A percentile compares a stretch with the other conserved stretches of the same genome.
phyloP scores from a whole-genome alignment of 192 early-diverging fungal species.

The Lunasporangiospora selenospora region DNA sequence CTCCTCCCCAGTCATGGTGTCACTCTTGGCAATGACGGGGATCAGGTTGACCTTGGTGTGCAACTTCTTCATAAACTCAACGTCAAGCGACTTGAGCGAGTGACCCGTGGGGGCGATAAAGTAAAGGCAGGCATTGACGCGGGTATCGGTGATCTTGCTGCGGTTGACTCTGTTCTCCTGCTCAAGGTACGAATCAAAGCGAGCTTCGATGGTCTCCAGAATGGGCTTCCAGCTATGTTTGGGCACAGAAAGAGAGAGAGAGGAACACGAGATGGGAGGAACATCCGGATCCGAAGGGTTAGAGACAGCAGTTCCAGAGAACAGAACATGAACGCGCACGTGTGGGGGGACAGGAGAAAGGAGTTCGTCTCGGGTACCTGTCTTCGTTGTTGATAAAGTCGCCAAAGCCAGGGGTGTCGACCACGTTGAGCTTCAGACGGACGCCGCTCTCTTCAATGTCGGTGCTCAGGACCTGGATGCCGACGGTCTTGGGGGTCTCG shows the following conservation, averaged over 20 bases:
- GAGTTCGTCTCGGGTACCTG: conserved; percentile 62
- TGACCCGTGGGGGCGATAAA: conserved; percentile 99
- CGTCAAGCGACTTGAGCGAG: conserved; percentile 88
- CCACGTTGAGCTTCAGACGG: conserved; percentile 90
- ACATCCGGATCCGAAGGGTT: too few relatives aligned
- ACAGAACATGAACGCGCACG: neutral
- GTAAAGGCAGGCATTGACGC: conserved; percentile 95
- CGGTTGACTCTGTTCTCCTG: conserved; percentile 93
- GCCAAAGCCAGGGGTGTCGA: conserved; percentile 98
- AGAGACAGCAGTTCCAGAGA: too few relatives aligned
- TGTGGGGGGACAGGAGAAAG: too few relatives aligned
- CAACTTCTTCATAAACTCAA: conserved; percentile 94
- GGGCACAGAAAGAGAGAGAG: conserved; percentile 3
- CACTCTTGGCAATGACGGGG: conserved; percentile 90
- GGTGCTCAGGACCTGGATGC: conserved; percentile 76
- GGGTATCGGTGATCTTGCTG: conserved; percentile 89
- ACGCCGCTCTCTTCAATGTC: conserved; percentile 98
- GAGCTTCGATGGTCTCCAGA: conserved; percentile 94
- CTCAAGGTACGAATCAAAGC: conserved; percentile 93
- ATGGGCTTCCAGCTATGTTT: conserved; percentile 95
- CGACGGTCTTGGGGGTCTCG: conserved; percentile 74
- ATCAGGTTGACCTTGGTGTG: conserved; percentile 89
- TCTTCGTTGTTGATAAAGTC: conserved; percentile 99
- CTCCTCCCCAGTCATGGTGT: conserved; percentile 88
- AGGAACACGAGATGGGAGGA: conserved; percentile 1